Base-by-base conservation (phyloP, 148 eudicot species). In the Amaranthus cruentus region DNA sequence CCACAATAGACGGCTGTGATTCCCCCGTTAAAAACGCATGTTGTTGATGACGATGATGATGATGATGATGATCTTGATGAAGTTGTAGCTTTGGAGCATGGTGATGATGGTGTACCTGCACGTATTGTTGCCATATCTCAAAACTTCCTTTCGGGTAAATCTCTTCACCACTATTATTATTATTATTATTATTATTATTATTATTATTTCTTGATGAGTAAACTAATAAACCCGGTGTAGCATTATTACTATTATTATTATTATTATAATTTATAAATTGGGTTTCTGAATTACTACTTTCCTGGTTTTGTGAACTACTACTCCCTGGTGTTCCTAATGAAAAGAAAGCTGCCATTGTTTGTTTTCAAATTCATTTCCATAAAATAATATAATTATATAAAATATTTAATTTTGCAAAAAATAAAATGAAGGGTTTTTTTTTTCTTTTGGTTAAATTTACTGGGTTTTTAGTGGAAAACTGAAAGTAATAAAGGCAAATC, bases 121-220 rank as follows among this genome's bases (percentile, higher is more conserved):
- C 87, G 74, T 86, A 84, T 71, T 93, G 92, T 48, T 89, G 93
- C 96, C 98, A 93, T 90, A 88, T 84, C 78, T 88, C 91, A 6
- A 94, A 91, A 60, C 96, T 88, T 79, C 89, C 90, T 42, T 74
- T 69, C 61, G 85, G 85, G 80, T 89, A 85, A 89, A 90, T 91
- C 90, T 88, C 92, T 51, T 74, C 60, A 58, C 54, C 77, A 0
- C 73, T 55, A 12, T 55, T 52, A 28, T 57, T 68, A 54, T 50
- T 67, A 67, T 68, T 68, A 47, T 8, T 47, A 60, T 72, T 72
- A 48, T 38, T 47, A 56, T 76, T 53, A n/a, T 43, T 64, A 57
- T 58, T 70, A 60, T 5, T 79, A 64, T 70, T 83, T n/a, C 54
- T 66, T 0, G 69, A 66, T 0, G 69, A 66, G 18, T 66, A 66